These are phyloP conservation scores for Corylus avellana DNA, from an alignment of 306 rosid species.

Conservation along the genomic window DNA sequence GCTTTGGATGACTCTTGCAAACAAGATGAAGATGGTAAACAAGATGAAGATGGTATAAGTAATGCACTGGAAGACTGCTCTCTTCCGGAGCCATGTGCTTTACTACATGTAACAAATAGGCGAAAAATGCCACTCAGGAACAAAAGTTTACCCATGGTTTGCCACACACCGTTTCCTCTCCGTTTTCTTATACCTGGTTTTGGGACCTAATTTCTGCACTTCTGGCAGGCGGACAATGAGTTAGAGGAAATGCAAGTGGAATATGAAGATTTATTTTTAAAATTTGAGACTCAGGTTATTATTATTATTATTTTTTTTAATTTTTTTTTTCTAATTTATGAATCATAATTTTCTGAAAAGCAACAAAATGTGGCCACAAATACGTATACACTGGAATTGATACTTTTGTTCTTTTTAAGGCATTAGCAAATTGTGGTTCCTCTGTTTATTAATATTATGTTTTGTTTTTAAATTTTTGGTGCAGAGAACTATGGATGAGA, in stretches of 20 bases:
- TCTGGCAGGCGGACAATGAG: slow-evolving; percentile 67
- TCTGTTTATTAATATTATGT: neutral
- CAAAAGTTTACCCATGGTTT: slow-evolving; percentile 64
- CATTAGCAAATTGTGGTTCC: neutral
- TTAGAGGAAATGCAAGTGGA: slow-evolving; percentile 54
- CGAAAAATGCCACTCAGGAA: slow-evolving; percentile 60
- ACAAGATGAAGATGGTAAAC: slow-evolving; percentile 26
- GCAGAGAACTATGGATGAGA: slow-evolving; percentile 72
- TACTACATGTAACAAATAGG: slow-evolving; percentile 84
- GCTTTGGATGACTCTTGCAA: slow-evolving; percentile 39
- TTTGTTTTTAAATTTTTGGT: slow-evolving; percentile 19
- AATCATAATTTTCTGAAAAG: neutral
- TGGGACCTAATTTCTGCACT: slow-evolving; percentile 25
- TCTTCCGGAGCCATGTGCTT: slow-evolving; percentile 62
- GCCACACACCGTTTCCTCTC: slow-evolving; percentile 28
- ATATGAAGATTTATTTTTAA: slow-evolving; percentile 67
- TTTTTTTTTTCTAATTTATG: neutral
- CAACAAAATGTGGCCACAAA: neutral
- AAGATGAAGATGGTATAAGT: slow-evolving; percentile 11
- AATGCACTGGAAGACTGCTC: slow-evolving; percentile 38
- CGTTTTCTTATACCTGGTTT: slow-evolving; percentile 26
- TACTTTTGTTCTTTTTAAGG: neutral
- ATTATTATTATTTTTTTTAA: slow-evolving; percentile 22
- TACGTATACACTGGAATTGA: neutral
- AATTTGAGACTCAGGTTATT: slow-evolving; percentile 70